A percentile compares a stretch with the other conserved stretches of the same genome.
These are phyloP conservation scores for Ottelia alismoides DNA, from an alignment of 106 monocot species.

Conservation along the genomic window DNA sequence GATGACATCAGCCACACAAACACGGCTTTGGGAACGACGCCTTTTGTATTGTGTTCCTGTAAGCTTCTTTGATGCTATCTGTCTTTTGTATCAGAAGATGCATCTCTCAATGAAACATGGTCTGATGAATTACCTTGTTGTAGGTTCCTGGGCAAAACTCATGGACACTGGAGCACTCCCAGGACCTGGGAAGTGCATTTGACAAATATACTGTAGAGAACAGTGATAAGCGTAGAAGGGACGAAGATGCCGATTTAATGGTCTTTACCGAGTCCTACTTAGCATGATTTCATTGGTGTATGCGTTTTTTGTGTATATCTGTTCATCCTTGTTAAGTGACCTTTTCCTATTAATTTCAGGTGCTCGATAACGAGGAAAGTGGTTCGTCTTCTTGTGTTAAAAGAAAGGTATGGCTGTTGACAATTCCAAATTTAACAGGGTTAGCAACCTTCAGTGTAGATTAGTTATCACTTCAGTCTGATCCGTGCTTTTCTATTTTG, in stretches of 20 bases:
- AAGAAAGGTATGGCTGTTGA: constrained; percentile 37
- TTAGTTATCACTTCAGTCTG: too few relatives aligned
- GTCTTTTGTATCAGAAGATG: too few relatives aligned
- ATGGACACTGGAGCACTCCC: constrained; percentile 39
- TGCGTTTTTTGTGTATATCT: too few relatives aligned
- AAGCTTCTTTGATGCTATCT: constrained; percentile 8
- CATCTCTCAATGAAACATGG: too few relatives aligned
- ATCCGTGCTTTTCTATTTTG: too few relatives aligned
- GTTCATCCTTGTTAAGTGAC: background rate
- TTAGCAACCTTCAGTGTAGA: too few relatives aligned
- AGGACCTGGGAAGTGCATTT: constrained; percentile 4
- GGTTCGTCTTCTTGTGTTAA: constrained; percentile 28
- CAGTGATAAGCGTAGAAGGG: constrained; percentile 77
- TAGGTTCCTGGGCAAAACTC: constrained; percentile 90
- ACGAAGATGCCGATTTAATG: constrained; percentile 26
- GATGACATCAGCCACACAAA: constrained; percentile 36
- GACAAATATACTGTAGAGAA: constrained; percentile 22
- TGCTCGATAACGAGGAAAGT: constrained; percentile 7
- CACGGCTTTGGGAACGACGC: constrained; percentile 69
- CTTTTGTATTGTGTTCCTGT: constrained; percentile 80
- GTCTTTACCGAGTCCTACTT: too few relatives aligned
- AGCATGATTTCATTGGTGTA: too few relatives aligned
- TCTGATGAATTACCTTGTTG: too few relatives aligned
- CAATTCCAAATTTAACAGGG: too few relatives aligned
- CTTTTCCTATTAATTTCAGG: constrained; percentile 20